Percentiles rank a stretch among this genome's conserved stretches.
Conservation (phyloP, 495 filamentous ascomycete genomes). For the Sporormia fimetaria region DNA sequence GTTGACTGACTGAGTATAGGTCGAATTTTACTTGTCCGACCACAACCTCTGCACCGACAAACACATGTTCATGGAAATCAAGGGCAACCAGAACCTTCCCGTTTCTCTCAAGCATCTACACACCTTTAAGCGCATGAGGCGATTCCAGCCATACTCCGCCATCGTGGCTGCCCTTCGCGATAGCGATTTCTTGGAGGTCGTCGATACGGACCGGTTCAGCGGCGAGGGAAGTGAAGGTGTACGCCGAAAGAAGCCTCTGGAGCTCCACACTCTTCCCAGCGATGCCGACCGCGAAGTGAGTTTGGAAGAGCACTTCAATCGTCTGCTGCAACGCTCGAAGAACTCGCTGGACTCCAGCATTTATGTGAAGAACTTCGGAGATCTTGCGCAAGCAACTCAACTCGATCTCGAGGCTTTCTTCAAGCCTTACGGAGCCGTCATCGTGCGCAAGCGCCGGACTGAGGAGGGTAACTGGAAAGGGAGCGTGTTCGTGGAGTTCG, state of each 20-base stretch:
- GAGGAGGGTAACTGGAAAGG: slow-evolving; percentile 61
- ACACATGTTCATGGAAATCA: slow-evolving; percentile 66
- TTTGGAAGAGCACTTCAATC: slow-evolving; percentile 49
- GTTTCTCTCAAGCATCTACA: slow-evolving; percentile 63
- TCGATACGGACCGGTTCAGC: slow-evolving; percentile 42
- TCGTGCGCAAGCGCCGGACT: slow-evolving; percentile 77
- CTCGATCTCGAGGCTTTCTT: slow-evolving; percentile 92
- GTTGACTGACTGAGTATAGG: slow-evolving; percentile 40
- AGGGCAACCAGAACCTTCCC: slow-evolving; percentile 65
- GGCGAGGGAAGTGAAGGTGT: slow-evolving; percentile 39
- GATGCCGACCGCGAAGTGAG: slow-evolving; percentile 34
- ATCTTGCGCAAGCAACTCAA: slow-evolving; percentile 65
- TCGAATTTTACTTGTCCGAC: slow-evolving; percentile 96
- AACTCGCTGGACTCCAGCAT: slow-evolving; percentile 37
- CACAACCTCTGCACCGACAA: slow-evolving; percentile 82
- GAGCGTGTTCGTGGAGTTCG: slow-evolving; percentile 89
- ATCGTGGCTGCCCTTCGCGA: slow-evolving; percentile 72
- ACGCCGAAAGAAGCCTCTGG: slow-evolving; percentile 60
- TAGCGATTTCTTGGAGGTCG: slow-evolving; percentile 54
- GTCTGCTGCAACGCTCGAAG: slow-evolving; percentile 14
- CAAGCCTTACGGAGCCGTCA: slow-evolving; percentile 62
- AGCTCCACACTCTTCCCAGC: slow-evolving; percentile 35
- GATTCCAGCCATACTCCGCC: slow-evolving; percentile 71
- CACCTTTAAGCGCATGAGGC: slow-evolving; percentile 86
- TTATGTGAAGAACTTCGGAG: slow-evolving; percentile 83